These are phyloP conservation scores for Teratosphaeria zuluensis DNA, from an alignment of 2,329 filamentous ascomycete genomes.

Conservation along the genomic window DNA sequence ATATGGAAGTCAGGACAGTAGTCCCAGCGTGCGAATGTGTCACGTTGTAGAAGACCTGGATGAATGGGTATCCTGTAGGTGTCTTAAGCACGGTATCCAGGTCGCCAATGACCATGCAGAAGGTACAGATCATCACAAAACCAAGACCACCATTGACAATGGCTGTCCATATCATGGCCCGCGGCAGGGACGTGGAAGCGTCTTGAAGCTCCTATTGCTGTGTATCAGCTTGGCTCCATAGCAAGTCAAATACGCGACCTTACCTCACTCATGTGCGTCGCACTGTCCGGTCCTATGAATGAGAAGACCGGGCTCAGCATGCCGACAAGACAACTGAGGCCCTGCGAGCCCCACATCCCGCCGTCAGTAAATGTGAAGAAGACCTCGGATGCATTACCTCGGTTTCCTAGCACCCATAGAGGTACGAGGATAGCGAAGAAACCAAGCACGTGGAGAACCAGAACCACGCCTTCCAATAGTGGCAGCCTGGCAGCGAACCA, in stretches of 20 bases:
- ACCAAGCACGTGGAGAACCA: constrained; percentile 43
- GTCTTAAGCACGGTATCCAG: constrained; percentile 18
- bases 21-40: constrained; percentile 25
- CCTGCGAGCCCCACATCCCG: constrained; percentile 35
- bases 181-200: constrained; percentile 14
- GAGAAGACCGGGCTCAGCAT: constrained; percentile 17
- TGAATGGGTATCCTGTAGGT: constrained; percentile 22
- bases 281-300: constrained; percentile 16
- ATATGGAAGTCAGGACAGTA: constrained; percentile 22
- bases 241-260: neutral
- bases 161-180: constrained; percentile 13
- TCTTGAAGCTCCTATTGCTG: constrained; percentile 17
- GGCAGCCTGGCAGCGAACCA: constrained; percentile 35
- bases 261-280: constrained; percentile 16
- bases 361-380: constrained; percentile 37
- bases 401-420: constrained; percentile 25
- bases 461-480: constrained; percentile 37
- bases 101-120: constrained; percentile 27
- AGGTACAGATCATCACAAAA: constrained; percentile 20
- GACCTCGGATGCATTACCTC: neutral
- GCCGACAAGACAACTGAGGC: constrained; percentile 37
- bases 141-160: constrained; percentile 13
- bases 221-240: neutral
- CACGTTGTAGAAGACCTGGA: constrained; percentile 27
- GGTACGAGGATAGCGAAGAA: constrained; percentile 44